Conservation (phyloP, 1,139 yeast species). For the Kodamaea sp. region DNA sequence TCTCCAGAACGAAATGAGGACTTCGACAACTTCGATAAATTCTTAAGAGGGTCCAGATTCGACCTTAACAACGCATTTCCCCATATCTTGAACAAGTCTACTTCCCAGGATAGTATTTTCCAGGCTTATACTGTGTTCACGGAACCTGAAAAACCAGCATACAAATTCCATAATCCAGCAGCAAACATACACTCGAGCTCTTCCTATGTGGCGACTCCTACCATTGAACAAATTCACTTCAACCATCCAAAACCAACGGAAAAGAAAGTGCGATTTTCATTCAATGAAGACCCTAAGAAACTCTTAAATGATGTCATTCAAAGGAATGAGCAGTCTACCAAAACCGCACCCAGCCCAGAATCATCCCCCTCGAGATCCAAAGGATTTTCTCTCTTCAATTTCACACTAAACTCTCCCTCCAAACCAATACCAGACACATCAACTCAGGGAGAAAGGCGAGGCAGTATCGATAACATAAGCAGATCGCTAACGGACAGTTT, state of each 20-base stretch:
- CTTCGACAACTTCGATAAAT: constrained; percentile 35
- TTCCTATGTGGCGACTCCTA: constrained; percentile 26
- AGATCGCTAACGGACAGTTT: constrained; percentile 23
- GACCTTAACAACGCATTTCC: constrained; percentile 38
- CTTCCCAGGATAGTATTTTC: constrained; percentile 27
- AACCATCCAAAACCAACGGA: constrained; percentile 5
- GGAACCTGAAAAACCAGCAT: constrained; percentile 9
- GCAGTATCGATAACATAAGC: constrained; percentile 14
- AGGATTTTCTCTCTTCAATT: constrained; percentile 14
- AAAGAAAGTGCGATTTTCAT: constrained; percentile 1
- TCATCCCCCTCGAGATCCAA: constrained; percentile 11
- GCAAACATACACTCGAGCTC: constrained; percentile 26
- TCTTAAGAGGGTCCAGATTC: constrained; percentile 36
- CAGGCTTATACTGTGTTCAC: constrained; percentile 10
- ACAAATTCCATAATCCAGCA: constrained; percentile 43
- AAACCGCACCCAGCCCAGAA: constrained; percentile 4
- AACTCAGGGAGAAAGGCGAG: constrained; percentile 2
- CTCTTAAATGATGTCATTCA: constrained; percentile 23
- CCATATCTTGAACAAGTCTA: constrained; percentile 26
- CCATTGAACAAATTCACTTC: constrained; percentile 30
- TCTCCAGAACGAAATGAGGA: constrained; percentile 23
- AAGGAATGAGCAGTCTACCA: constrained; percentile 11
- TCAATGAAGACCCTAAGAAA: constrained; percentile 13
- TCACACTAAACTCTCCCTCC: constrained; percentile 11
- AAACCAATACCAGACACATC: constrained; percentile 1